Evolutionary conservation across 1,284 basidiomycete genomes (phyloP), one percentile per base, ranked within the genome.

Genomic region (Moesziomyces globuligerus): DNA sequence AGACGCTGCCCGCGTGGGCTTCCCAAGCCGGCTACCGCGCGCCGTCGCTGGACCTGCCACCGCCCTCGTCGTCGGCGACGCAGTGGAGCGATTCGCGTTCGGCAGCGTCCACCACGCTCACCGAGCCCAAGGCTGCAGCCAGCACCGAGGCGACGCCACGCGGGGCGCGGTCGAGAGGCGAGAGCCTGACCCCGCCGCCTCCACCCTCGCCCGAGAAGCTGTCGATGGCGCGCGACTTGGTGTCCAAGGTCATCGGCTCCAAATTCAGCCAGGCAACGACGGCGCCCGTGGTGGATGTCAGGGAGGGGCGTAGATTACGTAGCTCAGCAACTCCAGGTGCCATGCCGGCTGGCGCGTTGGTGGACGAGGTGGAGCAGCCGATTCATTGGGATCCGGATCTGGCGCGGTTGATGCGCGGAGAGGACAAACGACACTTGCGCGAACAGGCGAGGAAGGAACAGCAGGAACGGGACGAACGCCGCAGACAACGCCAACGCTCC

Each of bases 321-420:
- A 59, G 23, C n/a, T 56, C 64, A 23, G 52, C 52, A 0, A 51
- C 45, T 1, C 61, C 46, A 23, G 40, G 29, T 11, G 26, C 28
- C 7, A 5, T 32, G 2, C 9, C 25, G 7, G n/a, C 15, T 7
- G 23, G n/a, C 17, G 26, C 24, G 1, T 43, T 46, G 3, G 52
- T 55, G 5, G 65, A 52, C 7, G 43, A 42, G 3, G 47, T 34
- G 9, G 41, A 39, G 10, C 55, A 45, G 0, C 21, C 54, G 18
- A 48, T 78, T n/a, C 56, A 68, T 17, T 65, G 72, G 50, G 68
- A 72, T 49, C 68, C 75, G 4, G 75, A 70, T 21, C 57, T 78
- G 0, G 75, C 75, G 11, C 57, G 58, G 7, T 56, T 66, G 34
- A 70, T 74, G 51, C 51, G 56, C 6, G 75, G 75, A 4, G 50